Evolutionary conservation across 176 grass and related monocot species (phyloP), one percentile per base, ranked within the genome.

Genomic region (Cocos nucifera): DNA sequence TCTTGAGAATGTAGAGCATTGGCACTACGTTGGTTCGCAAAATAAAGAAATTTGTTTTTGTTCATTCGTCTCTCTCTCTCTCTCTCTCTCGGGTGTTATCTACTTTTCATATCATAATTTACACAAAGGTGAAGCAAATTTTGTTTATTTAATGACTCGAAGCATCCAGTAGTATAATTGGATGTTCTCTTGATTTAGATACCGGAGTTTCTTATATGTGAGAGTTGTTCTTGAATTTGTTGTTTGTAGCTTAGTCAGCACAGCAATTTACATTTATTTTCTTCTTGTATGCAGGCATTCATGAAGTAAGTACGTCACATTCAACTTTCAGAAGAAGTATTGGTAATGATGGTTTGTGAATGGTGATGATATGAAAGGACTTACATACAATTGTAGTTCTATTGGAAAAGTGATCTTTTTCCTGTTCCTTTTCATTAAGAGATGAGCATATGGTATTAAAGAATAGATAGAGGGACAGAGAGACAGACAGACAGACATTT

Each of bases 221-320:
- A 12, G 35, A 12, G 35, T 44, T 44, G 7, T 10, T 44, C 35
- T 44, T 27, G 52, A 20, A 56, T 54, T 39, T 44, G 22, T 14
- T 18, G 5, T 56, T 54, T 18, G 17, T 68, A 54, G 8, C 14
- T 57, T 17, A 28, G 22, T 68, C 6, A 22, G 6, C 39, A 27
- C 35, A 44, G 17, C 15, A 22, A 6, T 25, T 71, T 66, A 18
- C 53, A 35, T 62, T 62, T 20, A 17, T 50, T 60, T 26, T 64
- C 25, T 50, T 59, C 23, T 80, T 75, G 59, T 24, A 73, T 89
- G 66, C 86, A 95, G 91, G 92, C 61, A 90, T 90, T 78, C 86
- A 96, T 65, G 92, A 96, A 90, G 92, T 96, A 96, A 90, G 91
- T 72, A 51, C 9, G 56, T 59, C 25, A 39, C 24, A 55, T 63